phyloP scores from a whole-genome alignment of 257 asterid species.

The Fraxinus americana region DNA sequence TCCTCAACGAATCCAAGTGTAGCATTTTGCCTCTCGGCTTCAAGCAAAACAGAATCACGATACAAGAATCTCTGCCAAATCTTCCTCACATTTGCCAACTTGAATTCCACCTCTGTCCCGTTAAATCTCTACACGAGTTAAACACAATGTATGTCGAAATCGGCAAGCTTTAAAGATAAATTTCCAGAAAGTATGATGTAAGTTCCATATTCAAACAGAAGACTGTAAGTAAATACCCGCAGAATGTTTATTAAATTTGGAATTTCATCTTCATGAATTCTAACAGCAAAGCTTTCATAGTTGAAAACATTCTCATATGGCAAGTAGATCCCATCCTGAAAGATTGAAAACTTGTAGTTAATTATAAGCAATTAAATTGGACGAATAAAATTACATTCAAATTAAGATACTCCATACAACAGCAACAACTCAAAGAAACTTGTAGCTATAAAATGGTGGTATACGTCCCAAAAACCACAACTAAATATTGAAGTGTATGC shows the following conservation, averaged over 20 bases:
- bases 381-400: neutral
- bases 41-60: conserved; percentile 78
- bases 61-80: conserved; percentile 94
- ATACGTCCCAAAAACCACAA: neutral
- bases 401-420: neutral
- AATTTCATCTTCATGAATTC: conserved; percentile 85
- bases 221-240: conserved; percentile 56
- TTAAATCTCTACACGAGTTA: conserved; percentile 55
- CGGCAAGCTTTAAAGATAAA: conserved; percentile 2
- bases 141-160: conserved; percentile 23
- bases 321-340: conserved; percentile 89
- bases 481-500: neutral
- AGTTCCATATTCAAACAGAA: neutral
- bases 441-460: neutral
- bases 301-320: conserved; percentile 89
- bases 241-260: conserved; percentile 73
- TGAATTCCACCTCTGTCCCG: conserved; percentile 79
- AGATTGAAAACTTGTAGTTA: conserved; percentile 10
- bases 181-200: neutral
- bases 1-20: conserved; percentile 52
- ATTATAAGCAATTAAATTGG: conserved; percentile 10
- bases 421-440: neutral
- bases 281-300: conserved; percentile 86
- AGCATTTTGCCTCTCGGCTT: conserved; percentile 83
- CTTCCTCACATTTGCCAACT: conserved; percentile 71